phyloP scores from a whole-genome alignment of 352 stramenopile species.

The Phytophthora quininea region DNA sequence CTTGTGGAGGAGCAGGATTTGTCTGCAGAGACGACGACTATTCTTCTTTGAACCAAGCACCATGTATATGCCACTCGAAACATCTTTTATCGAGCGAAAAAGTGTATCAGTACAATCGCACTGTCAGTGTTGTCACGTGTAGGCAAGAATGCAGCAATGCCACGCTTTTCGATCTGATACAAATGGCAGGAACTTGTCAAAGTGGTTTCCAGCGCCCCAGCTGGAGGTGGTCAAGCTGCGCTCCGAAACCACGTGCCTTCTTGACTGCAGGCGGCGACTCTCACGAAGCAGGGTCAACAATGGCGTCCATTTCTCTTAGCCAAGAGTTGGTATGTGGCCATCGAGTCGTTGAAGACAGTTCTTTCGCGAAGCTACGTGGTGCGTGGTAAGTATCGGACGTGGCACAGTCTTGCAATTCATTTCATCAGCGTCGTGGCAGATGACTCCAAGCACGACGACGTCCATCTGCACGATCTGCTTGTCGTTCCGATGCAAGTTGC shows the following conservation, averaged over 20 bases:
- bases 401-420: too few relatives aligned
- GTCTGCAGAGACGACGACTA: too few relatives aligned
- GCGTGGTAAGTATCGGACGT: background rate
- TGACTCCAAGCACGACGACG: background rate
- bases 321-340: slow-evolving; percentile 1
- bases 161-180: slow-evolving; percentile 18
- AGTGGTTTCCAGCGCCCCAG: slow-evolving; percentile 5
- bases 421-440: too few relatives aligned
- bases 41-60: too few relatives aligned
- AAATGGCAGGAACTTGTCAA: slow-evolving; percentile 1
- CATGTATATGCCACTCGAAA: too few relatives aligned
- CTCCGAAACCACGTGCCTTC: too few relatives aligned
- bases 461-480: background rate
- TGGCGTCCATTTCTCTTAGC: slow-evolving; percentile 9
- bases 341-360: background rate
- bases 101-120: too few relatives aligned
- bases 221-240: too few relatives aligned
- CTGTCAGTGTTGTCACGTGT: background rate
- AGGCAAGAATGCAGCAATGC: background rate
- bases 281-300: background rate
- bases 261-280: too few relatives aligned
- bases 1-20: too few relatives aligned
- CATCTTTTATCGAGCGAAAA: background rate
- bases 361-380: background rate
- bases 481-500: too few relatives aligned